These are phyloP conservation scores for Lentinula novae-zelandiae DNA, from an alignment of 1,284 basidiomycete genomes.

Conservation along the genomic window DNA sequence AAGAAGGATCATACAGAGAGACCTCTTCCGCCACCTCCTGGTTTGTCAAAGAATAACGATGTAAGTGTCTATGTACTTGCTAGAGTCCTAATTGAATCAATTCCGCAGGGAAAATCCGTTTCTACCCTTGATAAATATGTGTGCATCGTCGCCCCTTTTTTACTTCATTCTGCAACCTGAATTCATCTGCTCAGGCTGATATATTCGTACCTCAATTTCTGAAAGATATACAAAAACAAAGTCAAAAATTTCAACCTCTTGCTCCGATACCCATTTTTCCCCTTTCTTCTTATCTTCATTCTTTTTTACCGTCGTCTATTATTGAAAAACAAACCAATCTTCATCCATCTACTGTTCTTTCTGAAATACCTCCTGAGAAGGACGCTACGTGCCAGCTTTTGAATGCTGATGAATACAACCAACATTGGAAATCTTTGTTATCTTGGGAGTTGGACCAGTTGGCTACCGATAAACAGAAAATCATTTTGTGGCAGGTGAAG, in stretches of 20 bases:
- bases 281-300: conserved; percentile 25
- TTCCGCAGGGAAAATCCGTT: conserved; percentile 9
- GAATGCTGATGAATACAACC: conserved; percentile 27
- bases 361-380: conserved; percentile 24
- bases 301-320: conserved; percentile 30
- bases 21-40: neutral
- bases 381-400: conserved; percentile 21
- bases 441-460: conserved; percentile 40
- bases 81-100: neutral
- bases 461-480: conserved; percentile 33
- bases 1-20: neutral
- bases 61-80: neutral
- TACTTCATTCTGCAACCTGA: neutral
- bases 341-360: conserved; percentile 17
- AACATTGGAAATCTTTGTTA: conserved; percentile 37
- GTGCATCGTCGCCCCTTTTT: neutral
- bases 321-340: conserved; percentile 12
- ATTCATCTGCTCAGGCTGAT: conserved; percentile 31
- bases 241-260: conserved; percentile 35
- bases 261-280: conserved; percentile 39
- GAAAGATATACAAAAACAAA: conserved; percentile 40
- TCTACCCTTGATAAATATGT: conserved; percentile 39
- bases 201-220: conserved; percentile 42
- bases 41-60: neutral
- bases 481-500: conserved; percentile 36